Percentiles rank a stretch among this genome's conserved stretches.
Conservation (phyloP, 1,139 yeast species). For the Candida mesenterica region DNA sequence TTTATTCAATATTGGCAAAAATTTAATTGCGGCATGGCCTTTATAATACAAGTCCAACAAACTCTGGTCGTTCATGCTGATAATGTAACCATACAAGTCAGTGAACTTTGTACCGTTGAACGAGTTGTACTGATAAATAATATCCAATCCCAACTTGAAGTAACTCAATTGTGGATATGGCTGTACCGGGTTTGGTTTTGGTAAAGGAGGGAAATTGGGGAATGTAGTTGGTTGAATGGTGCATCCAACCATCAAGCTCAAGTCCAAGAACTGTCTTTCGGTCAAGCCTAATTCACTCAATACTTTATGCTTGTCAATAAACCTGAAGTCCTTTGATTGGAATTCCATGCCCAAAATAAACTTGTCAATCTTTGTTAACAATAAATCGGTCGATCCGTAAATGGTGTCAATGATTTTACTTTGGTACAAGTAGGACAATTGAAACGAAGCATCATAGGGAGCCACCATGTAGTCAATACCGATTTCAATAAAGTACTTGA, state of each 20-base stretch:
- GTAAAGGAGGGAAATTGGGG: conserved; percentile 53
- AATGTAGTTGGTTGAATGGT: conserved; percentile 67
- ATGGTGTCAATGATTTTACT: conserved; percentile 65
- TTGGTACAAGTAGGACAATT: conserved; percentile 67
- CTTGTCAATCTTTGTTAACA: conserved; percentile 64
- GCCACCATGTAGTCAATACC: conserved; percentile 70
- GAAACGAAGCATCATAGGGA: conserved; percentile 83
- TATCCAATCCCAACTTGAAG: conserved; percentile 44
- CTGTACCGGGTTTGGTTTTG: conserved; percentile 44
- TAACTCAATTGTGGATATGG: conserved; percentile 45
- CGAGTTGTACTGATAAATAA: conserved; percentile 37
- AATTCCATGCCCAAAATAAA: conserved; percentile 74
- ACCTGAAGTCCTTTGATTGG: conserved; percentile 61
- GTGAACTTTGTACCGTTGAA: conserved; percentile 26
- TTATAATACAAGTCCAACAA: conserved; percentile 37
- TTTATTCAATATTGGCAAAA: conserved; percentile 65
- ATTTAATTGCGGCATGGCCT: conserved; percentile 43
- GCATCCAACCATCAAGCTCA: conserved; percentile 76
- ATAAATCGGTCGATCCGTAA: conserved; percentile 80
- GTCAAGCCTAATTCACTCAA: conserved; percentile 59
- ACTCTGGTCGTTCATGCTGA: conserved; percentile 37
- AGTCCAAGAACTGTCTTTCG: conserved; percentile 69
- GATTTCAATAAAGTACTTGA: conserved; percentile 55
- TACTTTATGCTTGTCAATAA: conserved; percentile 58
- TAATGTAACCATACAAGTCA: conserved; percentile 38